Percentiles rank a stretch among this genome's conserved stretches.
Evolutionary conservation across 176 grass and related monocot genomes (phyloP).

Genomic region (Eleusine indica): DNA sequence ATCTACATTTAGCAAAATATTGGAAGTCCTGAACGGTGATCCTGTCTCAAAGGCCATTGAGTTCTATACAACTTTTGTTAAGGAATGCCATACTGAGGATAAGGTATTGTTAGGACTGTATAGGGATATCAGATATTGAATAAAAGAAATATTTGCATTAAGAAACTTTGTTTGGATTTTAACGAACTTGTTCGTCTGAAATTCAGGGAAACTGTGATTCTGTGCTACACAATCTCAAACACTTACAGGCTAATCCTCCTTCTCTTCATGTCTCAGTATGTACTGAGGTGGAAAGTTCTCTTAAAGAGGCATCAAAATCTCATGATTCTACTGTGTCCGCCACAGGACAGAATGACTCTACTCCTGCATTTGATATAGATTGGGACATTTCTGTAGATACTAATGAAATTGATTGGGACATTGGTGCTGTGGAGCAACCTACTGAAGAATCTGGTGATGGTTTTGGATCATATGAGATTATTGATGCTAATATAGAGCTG

Average conservation of each 20-base stretch:
- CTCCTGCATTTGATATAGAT: constrained; percentile 68
- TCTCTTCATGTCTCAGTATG: constrained; percentile 71
- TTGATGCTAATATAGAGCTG: constrained; percentile 74
- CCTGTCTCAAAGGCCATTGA: constrained; percentile 63
- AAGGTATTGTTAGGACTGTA: constrained; percentile 48
- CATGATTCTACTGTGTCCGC: constrained; percentile 27
- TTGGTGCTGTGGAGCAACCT: constrained; percentile 71
- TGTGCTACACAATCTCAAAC: constrained; percentile 68
- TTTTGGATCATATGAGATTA: constrained; percentile 77
- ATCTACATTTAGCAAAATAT: constrained; percentile 70
- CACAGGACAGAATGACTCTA: constrained; percentile 45
- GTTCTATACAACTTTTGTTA: constrained; percentile 78
- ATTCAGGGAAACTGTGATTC: constrained; percentile 56
- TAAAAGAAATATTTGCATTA: constrained; percentile 12
- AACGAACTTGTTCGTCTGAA: constrained; percentile 37
- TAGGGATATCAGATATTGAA: constrained; percentile 11
- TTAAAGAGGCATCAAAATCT: constrained; percentile 46
- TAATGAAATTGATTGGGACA: constrained; percentile 90
- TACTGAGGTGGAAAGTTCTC: constrained; percentile 65
- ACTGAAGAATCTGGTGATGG: constrained; percentile 67
- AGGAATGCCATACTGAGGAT: constrained; percentile 87
- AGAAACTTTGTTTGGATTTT: constrained; percentile 26
- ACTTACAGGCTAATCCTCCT: constrained; percentile 67
- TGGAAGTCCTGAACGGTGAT: constrained; percentile 78
- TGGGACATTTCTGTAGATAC: constrained; percentile 88